Evolutionary conservation across 352 stramenopile genomes (phyloP), one percentile per base, ranked within the genome.

Genomic region (Phytophthora citrophthora): DNA sequence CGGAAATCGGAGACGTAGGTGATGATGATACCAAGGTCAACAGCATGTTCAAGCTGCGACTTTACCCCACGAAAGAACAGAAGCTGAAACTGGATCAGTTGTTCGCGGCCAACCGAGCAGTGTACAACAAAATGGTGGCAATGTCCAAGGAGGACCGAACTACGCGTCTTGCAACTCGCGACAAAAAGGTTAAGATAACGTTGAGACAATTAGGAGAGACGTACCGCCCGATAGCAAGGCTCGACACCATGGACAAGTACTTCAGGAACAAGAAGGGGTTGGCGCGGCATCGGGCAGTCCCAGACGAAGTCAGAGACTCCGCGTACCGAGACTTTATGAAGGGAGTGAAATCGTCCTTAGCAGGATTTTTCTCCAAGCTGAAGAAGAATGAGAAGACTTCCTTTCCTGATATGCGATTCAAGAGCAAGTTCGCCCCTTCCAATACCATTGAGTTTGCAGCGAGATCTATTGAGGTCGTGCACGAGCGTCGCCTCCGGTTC

Each of bases 111-210:
- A 46, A 73, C 26, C 38, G 58, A 40, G 58, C 57, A 2, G 43
- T 73, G 10, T 73, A 68, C 43, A 73, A 69, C 41, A 61, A 68
- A 40, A 5, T 64, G 5, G 53, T 68, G 5, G 41, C 26, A 12
- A 12, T 2, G 4, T 69, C 58, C 0, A 27, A 27, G 12, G 32
- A 58, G 12, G 39, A 73, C 29, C 52, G 45, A 24, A 11, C 11
- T 18, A 47, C 48, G 38, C 24, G 41, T 31, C 11, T 48, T 0
- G 27, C 16, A 18, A 11, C 41, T 13, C 47, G 18, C 15, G 34
- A 16, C 20, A 60, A 51, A 5, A 3, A 5, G 6, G 40, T n/a
- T 2, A 62, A 62, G 20, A 54, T 62, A 16, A 48, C 54, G 4
- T 4, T 48, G 6, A 20, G 2, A 8, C 24, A 55, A 2, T 10